Evolutionary conservation across 371 early-diverging fungal species (phyloP), one percentile per base, ranked within the genome.

Genomic region (Mortierella sp.): DNA sequence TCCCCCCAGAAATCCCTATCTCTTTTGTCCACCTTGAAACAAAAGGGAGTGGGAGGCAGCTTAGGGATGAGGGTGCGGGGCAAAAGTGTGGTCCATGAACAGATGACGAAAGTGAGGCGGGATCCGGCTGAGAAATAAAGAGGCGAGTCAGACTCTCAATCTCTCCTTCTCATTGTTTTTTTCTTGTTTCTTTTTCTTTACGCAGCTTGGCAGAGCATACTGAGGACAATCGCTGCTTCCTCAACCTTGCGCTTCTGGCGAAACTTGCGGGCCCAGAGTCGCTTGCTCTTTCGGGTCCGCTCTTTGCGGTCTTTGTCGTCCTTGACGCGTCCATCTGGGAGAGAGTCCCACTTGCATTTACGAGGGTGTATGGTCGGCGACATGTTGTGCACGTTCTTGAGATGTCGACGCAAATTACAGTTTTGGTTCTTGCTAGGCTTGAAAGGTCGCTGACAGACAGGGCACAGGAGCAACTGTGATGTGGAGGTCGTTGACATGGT

Each of bases 21-120:
- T n/a, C 60, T 58, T 15, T n/a, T 52, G 15, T 21, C 15, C n/a
- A 18, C 12, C 15, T 58, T 44, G 72, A 62, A 66, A 66, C 66
- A 72, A 72, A 62, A 66, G 65, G 62, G 61, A 62, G 72, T 65
- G 65, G 61, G 61, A 65, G n/a, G n/a, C n/a, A n/a, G n/a, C n/a
- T n/a, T n/a, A n/a, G n/a, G n/a, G n/a, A n/a, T n/a, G n/a, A n/a
- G n/a, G n/a, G n/a, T n/a, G n/a, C n/a, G n/a, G n/a, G n/a, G n/a
- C n/a, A n/a, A n/a, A 61, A 56, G 7, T 51, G 50, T 50, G 60
- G 48, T 52, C 45, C 45, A 29, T 44, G 43, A 21, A 15, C n/a
- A 45, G 7, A 14, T 57, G 57, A 44, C 3, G 23, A 18, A 30
- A 0, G 43, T 21, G 21, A 51, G 4, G 25, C 29, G 12, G 26